phyloP scores from a whole-genome alignment of 306 rosid species.

The Oemleria cerasiformis region DNA sequence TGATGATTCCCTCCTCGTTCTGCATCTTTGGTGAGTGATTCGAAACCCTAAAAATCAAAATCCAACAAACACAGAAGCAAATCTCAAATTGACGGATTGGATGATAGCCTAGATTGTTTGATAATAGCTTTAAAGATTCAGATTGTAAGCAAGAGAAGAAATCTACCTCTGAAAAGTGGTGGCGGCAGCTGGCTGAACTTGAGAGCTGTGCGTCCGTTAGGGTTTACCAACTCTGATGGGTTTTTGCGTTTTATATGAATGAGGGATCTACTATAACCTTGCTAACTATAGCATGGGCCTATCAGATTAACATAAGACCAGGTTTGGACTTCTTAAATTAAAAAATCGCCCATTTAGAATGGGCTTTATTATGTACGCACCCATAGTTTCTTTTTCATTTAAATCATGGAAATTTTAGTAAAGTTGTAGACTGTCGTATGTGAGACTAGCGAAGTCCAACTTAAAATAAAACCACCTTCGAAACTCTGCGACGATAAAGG shows the following conservation, averaged over 20 bases:
- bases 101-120: neutral
- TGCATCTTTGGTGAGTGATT: constrained; percentile 34
- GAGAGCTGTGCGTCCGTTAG: neutral
- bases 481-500: too few relatives aligned
- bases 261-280: neutral
- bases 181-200: neutral
- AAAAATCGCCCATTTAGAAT: too few relatives aligned
- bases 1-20: constrained; percentile 61
- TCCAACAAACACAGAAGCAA: neutral
- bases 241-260: neutral
- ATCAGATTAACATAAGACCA: neutral
- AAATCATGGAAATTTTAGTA: too few relatives aligned
- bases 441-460: too few relatives aligned
- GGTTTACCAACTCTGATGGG: neutral
- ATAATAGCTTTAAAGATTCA: neutral
- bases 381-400: too few relatives aligned
- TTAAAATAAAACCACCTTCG: too few relatives aligned
- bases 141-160: neutral
- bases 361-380: too few relatives aligned
- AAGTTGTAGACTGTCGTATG: too few relatives aligned
- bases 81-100: neutral
- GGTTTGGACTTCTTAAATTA: too few relatives aligned
- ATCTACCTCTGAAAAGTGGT: neutral
- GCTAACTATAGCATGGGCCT: neutral
- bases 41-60: constrained; percentile 7